Conservation (phyloP, 2,329 filamentous ascomycete genomes). For the Cladosporium sp. region DNA sequence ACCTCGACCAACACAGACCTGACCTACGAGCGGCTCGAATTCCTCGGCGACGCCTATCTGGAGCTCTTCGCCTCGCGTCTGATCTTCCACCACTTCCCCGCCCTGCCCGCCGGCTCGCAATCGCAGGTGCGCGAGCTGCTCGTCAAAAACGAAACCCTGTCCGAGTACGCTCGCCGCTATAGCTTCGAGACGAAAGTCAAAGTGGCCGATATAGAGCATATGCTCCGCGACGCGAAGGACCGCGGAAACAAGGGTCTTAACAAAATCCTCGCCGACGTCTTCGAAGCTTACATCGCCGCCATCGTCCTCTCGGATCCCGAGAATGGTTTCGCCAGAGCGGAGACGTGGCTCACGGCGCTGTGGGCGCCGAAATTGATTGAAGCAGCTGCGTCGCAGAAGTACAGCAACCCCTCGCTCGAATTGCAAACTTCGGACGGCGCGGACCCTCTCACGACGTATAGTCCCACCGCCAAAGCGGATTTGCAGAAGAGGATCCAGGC, state of each 20-base stretch:
- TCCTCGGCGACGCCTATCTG: constrained; percentile 82
- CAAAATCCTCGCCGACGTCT: constrained; percentile 81
- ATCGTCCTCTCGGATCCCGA: constrained; percentile 64
- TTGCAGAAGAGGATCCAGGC: constrained; percentile 34
- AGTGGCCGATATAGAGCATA: constrained; percentile 39
- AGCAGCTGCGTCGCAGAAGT: constrained; percentile 21
- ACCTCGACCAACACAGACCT: constrained; percentile 24
- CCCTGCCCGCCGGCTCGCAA: constrained; percentile 62
- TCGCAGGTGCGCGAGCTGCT: constrained; percentile 74
- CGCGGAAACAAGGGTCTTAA: constrained; percentile 51
- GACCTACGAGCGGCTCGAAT: constrained; percentile 79
- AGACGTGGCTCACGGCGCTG: constrained; percentile 68
- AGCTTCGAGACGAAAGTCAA: constrained; percentile 62
- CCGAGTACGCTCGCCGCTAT: constrained; percentile 66
- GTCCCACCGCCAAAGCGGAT: constrained; percentile 37
- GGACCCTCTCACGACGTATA: constrained; percentile 28
- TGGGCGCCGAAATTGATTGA: constrained; percentile 64
- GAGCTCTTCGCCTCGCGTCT: constrained; percentile 72
- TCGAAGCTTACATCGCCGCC: constrained; percentile 86
- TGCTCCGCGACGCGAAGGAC: constrained; percentile 21
- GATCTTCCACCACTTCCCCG: constrained; percentile 68
- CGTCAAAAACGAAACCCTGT: constrained; percentile 75
- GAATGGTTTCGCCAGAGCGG: constrained; percentile 57
- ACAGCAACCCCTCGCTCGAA: constrained; percentile 8
- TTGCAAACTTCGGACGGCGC: constrained; percentile 28